Evolutionary conservation across 1,139 yeast species (phyloP).

Genomic region (Ogataea hybrid): DNA sequence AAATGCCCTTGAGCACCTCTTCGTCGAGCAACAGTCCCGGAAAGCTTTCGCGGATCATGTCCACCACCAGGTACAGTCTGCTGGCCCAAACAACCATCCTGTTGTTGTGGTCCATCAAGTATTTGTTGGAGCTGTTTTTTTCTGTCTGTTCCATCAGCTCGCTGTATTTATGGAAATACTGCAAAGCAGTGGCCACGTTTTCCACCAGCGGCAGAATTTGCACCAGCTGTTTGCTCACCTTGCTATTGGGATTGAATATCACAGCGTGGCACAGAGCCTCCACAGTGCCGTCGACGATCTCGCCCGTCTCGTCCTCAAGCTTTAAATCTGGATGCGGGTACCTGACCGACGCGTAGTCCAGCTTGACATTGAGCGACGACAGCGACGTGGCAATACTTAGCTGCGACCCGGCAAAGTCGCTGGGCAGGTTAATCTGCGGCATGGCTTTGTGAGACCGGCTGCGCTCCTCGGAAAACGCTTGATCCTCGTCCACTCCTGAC

Average conservation of each 20-base stretch:
- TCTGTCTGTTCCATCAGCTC: constrained; percentile 30
- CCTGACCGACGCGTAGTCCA: constrained; percentile 37
- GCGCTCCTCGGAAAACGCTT: constrained; percentile 7
- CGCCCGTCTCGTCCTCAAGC: constrained; percentile 45
- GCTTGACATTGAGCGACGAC: constrained; percentile 14
- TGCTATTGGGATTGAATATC: constrained; percentile 45
- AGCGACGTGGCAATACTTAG: constrained; percentile 13
- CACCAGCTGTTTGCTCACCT: constrained; percentile 36
- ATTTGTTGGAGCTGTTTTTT: constrained; percentile 1
- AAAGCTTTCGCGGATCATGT: constrained; percentile 44
- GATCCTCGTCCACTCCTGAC: constrained; percentile 6
- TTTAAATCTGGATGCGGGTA: constrained; percentile 71
- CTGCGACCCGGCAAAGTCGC: constrained; percentile 15
- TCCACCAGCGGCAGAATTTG: constrained; percentile 66
- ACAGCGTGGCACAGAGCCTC: constrained; percentile 77
- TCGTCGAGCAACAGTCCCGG: constrained; percentile 56
- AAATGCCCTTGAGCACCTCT: constrained; percentile 42
- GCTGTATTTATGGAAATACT: constrained; percentile 45
- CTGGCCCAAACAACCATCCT: constrained; percentile 8
- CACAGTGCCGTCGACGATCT: constrained; percentile 50
- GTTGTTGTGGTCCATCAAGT: constrained; percentile 31
- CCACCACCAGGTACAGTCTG: constrained; percentile 45
- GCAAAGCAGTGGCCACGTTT: constrained; percentile 52
- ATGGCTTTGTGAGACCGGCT: constrained; percentile 1
- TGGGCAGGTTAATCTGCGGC: constrained; percentile 7